These are phyloP conservation scores for Rachicladosporium sp. DNA, from an alignment of 2,329 filamentous ascomycete genomes.

Conservation along the genomic window DNA sequence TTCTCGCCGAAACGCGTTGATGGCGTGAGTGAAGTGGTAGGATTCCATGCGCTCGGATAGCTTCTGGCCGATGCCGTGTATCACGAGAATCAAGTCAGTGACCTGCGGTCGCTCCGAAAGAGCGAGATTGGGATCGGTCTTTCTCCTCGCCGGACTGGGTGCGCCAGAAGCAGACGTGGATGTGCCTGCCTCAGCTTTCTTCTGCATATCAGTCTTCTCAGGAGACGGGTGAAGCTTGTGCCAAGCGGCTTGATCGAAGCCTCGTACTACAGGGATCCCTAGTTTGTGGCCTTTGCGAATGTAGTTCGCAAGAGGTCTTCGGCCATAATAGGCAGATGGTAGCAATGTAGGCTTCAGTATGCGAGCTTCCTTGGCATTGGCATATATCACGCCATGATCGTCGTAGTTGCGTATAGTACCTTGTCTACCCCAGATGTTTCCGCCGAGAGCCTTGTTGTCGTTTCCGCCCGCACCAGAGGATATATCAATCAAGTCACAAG, in stretches of 20 bases:
- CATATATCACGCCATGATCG: slow-evolving; percentile 76
- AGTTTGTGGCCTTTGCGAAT: slow-evolving; percentile 74
- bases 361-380: slow-evolving; percentile 63
- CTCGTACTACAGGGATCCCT: slow-evolving; percentile 76
- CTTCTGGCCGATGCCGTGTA: slow-evolving; percentile 95
- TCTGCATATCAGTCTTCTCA: slow-evolving; percentile 26
- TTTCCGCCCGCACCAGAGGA: slow-evolving; percentile 32
- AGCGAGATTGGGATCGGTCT: slow-evolving; percentile 47
- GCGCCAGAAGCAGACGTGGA: slow-evolving; percentile 32
- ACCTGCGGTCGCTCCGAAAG: slow-evolving; percentile 56
- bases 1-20: slow-evolving; percentile 77
- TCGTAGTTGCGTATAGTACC: slow-evolving; percentile 47
- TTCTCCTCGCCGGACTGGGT: slow-evolving; percentile 27
- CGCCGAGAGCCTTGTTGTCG: slow-evolving; percentile 37
- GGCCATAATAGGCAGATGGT: slow-evolving; percentile 73
- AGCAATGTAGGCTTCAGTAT: slow-evolving; percentile 75
- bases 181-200: slow-evolving; percentile 33
- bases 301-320: slow-evolving; percentile 63
- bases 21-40: slow-evolving; percentile 92
- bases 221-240: slow-evolving; percentile 53
- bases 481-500: slow-evolving; percentile 37
- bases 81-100: slow-evolving; percentile 78
- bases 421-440: slow-evolving; percentile 29
- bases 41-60: slow-evolving; percentile 81
- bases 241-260: slow-evolving; percentile 72